Conservation (phyloP, 257 asterid species). For the Solanum chmielewskii region DNA sequence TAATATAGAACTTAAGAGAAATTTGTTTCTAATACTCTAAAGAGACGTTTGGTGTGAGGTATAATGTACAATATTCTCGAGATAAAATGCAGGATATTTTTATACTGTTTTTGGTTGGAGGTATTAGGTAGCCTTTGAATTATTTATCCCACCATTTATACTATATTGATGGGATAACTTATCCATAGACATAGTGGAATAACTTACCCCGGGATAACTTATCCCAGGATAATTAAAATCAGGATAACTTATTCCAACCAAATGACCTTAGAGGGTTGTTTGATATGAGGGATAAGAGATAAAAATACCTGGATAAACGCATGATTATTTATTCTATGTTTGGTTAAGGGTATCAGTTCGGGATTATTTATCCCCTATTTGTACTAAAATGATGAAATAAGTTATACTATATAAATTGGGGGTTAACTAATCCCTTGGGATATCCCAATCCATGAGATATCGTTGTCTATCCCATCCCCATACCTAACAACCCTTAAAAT, state of each 20-base stretch:
- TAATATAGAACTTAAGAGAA: not conserved
- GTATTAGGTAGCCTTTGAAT: not conserved
- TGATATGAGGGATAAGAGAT: not conserved
- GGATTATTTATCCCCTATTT: too few relatives aligned
- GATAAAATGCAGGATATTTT: not conserved
- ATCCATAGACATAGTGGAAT: too few relatives aligned
- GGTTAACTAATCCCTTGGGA: not conserved
- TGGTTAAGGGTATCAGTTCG: too few relatives aligned
- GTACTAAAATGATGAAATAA: too few relatives aligned
- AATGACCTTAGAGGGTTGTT: too few relatives aligned
- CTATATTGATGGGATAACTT: not conserved
- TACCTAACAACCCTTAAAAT: too few relatives aligned
- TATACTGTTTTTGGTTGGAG: not conserved
- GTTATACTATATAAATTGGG: too few relatives aligned
- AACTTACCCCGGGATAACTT: too few relatives aligned
- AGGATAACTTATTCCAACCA: not conserved
- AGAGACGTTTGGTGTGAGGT: not conserved
- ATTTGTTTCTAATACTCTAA: not conserved
- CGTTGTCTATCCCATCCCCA: not conserved
- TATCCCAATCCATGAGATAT: not conserved
- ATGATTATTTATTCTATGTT: too few relatives aligned
- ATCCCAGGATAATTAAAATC: not conserved
- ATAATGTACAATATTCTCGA: too few relatives aligned
- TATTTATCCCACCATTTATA: not conserved
- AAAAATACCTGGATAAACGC: not conserved